A percentile compares a stretch with the other conserved stretches of the same genome.
These are phyloP conservation scores for Gossypium gossypioides DNA, from an alignment of 441 rosid species.

Conservation along the genomic window DNA sequence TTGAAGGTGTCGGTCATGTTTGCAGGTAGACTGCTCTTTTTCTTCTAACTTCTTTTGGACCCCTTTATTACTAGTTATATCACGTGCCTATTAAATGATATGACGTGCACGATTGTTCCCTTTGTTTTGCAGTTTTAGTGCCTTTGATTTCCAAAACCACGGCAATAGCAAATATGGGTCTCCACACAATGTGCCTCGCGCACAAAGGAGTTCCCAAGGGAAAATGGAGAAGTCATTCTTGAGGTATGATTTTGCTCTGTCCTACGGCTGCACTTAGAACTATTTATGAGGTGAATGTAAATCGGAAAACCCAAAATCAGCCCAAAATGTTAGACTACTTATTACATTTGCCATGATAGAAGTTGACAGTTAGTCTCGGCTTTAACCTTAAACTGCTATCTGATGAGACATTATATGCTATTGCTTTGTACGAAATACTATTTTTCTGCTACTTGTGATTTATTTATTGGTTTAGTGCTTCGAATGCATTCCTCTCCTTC, in stretches of 20 bases:
- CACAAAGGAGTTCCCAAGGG: constrained; percentile 81
- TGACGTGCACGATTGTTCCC: not conserved
- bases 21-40: constrained; percentile 51
- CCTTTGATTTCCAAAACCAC: constrained; percentile 73
- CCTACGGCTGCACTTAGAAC: constrained; percentile 13
- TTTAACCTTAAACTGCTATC: not conserved
- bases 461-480: not conserved
- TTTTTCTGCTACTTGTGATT: not conserved
- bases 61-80: not conserved
- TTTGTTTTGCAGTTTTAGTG: constrained; percentile 56
- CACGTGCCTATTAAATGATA: not conserved
- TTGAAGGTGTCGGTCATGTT: constrained; percentile 95
- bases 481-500: not conserved
- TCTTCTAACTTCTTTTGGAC: not conserved
- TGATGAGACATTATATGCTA: not conserved
- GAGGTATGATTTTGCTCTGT: constrained; percentile 38
- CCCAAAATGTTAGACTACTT: not conserved
- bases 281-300: not conserved
- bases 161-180: constrained; percentile 84
- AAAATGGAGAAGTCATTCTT: constrained; percentile 96
- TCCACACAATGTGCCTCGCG: constrained; percentile 38
- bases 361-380: not conserved
- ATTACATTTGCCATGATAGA: not conserved
- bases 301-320: not conserved
- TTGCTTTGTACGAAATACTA: not conserved